phyloP scores from a whole-genome alignment of 1,284 basidiomycete genomes.

The Vanrija sp. region DNA sequence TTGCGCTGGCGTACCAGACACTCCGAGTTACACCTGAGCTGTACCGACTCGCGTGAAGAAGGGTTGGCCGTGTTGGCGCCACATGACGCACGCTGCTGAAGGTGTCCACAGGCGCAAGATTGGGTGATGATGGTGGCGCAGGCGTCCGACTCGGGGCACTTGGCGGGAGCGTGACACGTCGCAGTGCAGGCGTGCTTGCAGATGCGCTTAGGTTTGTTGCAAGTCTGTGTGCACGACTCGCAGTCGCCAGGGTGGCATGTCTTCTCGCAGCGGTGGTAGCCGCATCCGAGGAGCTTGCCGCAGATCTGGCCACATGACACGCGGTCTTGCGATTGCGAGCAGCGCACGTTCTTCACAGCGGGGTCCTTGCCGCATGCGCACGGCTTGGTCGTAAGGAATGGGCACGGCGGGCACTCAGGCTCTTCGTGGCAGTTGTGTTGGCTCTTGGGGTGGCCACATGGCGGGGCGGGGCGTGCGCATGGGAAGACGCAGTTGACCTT shows the following conservation, averaged over 20 bases:
- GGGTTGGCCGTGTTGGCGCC: slow-evolving; percentile 57
- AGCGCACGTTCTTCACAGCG: slow-evolving; percentile 56
- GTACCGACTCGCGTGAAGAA: slow-evolving; percentile 47
- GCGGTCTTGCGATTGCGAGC: slow-evolving; percentile 64
- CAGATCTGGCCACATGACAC: slow-evolving; percentile 77
- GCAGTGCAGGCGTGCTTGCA: slow-evolving; percentile 73
- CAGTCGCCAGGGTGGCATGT: slow-evolving; percentile 74
- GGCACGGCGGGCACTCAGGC: slow-evolving; percentile 73
- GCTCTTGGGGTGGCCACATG: slow-evolving; percentile 74
- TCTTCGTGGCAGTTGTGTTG: slow-evolving; percentile 75
- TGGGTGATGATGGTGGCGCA: slow-evolving; percentile 63
- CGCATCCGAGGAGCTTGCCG: slow-evolving; percentile 71
- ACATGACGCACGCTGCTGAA: slow-evolving; percentile 67
- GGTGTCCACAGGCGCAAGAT: slow-evolving; percentile 73
- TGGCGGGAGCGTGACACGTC: slow-evolving; percentile 77
- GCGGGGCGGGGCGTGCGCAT: slow-evolving; percentile 64
- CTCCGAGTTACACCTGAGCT: slow-evolving; percentile 71
- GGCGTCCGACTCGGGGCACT: slow-evolving; percentile 72
- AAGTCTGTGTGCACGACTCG: slow-evolving; percentile 67
- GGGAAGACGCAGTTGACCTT: slow-evolving; percentile 70
- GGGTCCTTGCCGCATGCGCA: slow-evolving; percentile 85
- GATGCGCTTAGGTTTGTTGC: slow-evolving; percentile 74
- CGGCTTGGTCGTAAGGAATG: slow-evolving; percentile 66
- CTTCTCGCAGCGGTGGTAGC: slow-evolving; percentile 77
- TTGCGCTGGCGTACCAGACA: slow-evolving; percentile 80